phyloP scores from a whole-genome alignment of 192 early-diverging fungal genomes.

The Coemansia guatemalensis region DNA sequence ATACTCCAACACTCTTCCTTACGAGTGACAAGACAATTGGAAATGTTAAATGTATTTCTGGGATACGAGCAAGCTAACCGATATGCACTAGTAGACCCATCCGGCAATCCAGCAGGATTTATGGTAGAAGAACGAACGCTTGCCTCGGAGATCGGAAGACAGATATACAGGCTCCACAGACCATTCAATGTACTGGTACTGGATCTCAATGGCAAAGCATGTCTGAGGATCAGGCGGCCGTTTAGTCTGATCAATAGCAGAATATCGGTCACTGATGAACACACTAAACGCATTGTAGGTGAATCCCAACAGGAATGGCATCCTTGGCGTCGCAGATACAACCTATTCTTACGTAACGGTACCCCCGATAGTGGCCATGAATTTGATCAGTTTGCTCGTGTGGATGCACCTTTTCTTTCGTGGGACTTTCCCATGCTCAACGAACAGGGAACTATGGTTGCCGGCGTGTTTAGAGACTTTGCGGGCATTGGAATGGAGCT shows the following conservation, averaged over 20 bases:
- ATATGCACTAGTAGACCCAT: constrained; percentile 71
- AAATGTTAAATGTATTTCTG: constrained; percentile 76
- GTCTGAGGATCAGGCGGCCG: constrained; percentile 63
- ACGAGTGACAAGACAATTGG: constrained; percentile 62
- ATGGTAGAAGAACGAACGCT: constrained; percentile 79
- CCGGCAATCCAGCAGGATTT: constrained; percentile 69
- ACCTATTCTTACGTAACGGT: constrained; percentile 63
- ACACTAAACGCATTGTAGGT: constrained; percentile 65
- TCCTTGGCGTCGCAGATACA: constrained; percentile 74
- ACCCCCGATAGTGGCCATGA: not conserved
- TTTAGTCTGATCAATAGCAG: constrained; percentile 78
- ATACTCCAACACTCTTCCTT: constrained; percentile 17
- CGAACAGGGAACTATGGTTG: constrained; percentile 45
- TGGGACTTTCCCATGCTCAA: constrained; percentile 78
- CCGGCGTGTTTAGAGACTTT: constrained; percentile 76
- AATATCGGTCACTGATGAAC: constrained; percentile 64
- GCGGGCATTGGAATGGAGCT: constrained; percentile 74
- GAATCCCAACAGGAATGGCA: constrained; percentile 89
- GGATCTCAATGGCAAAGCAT: constrained; percentile 66
- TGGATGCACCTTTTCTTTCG: constrained; percentile 69
- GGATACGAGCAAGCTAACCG: constrained; percentile 88
- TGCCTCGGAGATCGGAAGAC: constrained; percentile 62
- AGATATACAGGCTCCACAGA: constrained; percentile 73
- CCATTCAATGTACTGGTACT: constrained; percentile 73
- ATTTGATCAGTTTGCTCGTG: constrained; percentile 62